Percentiles rank a stretch among this genome's conserved stretches.
Conservation (phyloP, 805 yeast species). For the Candida sanyiensis region DNA sequence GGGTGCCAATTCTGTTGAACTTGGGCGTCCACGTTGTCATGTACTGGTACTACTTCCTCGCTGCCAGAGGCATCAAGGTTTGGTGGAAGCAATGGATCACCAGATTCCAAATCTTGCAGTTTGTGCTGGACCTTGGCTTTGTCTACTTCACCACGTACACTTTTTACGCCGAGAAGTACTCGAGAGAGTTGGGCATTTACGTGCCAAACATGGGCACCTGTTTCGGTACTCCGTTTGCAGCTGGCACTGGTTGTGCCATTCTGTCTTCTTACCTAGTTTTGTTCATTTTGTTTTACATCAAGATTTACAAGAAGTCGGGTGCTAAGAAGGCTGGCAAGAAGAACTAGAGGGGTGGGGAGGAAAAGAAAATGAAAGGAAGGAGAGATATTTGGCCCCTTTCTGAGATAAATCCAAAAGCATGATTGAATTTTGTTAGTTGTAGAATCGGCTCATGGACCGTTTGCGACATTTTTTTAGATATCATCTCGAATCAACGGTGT, state of each 20-base stretch:
- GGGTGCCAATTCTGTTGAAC: slow-evolving; percentile 91
- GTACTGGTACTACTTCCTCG: slow-evolving; percentile 96
- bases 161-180: slow-evolving; percentile 69
- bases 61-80: slow-evolving; percentile 88
- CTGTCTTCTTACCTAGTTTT: slow-evolving; percentile 83
- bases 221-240: slow-evolving; percentile 90
- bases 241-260: slow-evolving; percentile 83
- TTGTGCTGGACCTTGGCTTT: slow-evolving; percentile 80
- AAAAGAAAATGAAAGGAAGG: no score
- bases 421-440: no score
- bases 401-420: no score
- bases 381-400: no score
- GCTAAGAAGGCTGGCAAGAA: slow-evolving; percentile 20
- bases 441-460: no score
- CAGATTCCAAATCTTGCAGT: slow-evolving; percentile 90
- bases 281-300: slow-evolving; percentile 89
- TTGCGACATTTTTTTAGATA: no score
- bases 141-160: slow-evolving; percentile 94
- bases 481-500: no score
- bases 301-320: slow-evolving; percentile 59
- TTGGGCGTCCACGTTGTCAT: slow-evolving; percentile 90
- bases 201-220: slow-evolving; percentile 83
- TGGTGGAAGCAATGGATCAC: slow-evolving; percentile 99
- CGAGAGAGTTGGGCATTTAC: slow-evolving; percentile 34
- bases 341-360: no score